Evolutionary conservation across 2,329 filamentous ascomycete species (phyloP), one percentile per base, ranked within the genome.

Genomic region (Trichoderma endophyticum): DNA sequence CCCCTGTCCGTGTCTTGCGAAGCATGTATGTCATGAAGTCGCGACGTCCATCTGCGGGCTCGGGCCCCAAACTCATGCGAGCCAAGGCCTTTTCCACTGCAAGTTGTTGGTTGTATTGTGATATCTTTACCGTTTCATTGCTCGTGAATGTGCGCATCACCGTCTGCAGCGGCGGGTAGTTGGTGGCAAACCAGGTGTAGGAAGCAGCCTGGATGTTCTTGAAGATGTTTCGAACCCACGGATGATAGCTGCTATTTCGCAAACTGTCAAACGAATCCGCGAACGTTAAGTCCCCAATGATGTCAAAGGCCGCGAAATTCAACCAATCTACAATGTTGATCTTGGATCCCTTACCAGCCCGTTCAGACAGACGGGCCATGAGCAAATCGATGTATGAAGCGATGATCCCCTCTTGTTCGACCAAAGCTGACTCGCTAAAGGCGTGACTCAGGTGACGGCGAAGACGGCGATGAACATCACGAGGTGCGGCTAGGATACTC

Each of bases 251-350:
- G 60, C 73, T 73, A 59, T 75, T 77, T 24, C 78, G 72, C 4
- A 84, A 73, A 72, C 79, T 78, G 21, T 77, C 76, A 72, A 84
- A 85, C 1, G 82, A 80, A 54, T 84, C 81, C 18, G 82, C 82
- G 73, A 85, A 86, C 0, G 82, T 79, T 14, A 34, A 34, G 32
- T 34, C 32, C 32, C 32, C 32, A 14, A 34, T 34, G 32, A 34
- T 34, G 32, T 34, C 32, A 34, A 34, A 34, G 32, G 32, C 32
- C 32, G 32, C 48, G 77, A 51, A 51, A 21, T 51, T 51, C 8
- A 51, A 51, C 15, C 18, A n/a, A 21, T 51, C 43, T 9, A 51
- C 21, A 51, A 51, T 51, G 43, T 51, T 51, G 21, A 51, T 51
- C 15, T 51, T 18, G 43, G 18, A 9, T 51, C 21, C 43, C 43